Conservation (phyloP, 176 grass and related monocot genomes). For the Rhynchospora tenuis region DNA sequence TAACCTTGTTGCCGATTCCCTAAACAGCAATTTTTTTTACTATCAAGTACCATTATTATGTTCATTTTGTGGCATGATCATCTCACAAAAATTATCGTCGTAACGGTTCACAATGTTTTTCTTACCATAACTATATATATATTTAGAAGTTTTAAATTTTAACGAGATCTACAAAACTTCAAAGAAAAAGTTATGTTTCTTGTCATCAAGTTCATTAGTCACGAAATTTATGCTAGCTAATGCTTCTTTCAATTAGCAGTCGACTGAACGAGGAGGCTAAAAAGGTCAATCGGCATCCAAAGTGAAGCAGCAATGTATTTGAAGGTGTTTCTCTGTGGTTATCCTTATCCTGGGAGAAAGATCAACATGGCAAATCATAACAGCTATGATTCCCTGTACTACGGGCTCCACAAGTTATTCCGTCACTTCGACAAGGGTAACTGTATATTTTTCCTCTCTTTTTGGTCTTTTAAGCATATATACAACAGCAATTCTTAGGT, state of each 20-base stretch:
- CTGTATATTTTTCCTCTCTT: neutral
- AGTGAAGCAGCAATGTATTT: neutral
- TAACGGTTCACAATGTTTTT: no score
- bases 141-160: no score
- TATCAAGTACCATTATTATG: neutral
- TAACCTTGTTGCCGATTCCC: neutral
- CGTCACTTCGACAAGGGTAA: constrained; percentile 22
- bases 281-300: neutral
- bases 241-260: neutral
- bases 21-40: neutral
- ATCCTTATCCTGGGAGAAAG: neutral
- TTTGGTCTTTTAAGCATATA: neutral
- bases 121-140: no score
- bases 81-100: neutral
- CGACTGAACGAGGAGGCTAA: neutral
- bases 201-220: neutral
- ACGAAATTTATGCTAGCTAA: neutral
- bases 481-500: neutral
- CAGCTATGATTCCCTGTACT: constrained; percentile 14
- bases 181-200: no score
- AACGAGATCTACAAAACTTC: no score
- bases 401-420: constrained; percentile 22
- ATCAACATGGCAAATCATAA: constrained; percentile 16
- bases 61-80: neutral
- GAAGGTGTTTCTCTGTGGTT: constrained; percentile 20